Evolutionary conservation across 2,329 filamentous ascomycete species (phyloP).

Genomic region (Cytospora piceicola): DNA sequence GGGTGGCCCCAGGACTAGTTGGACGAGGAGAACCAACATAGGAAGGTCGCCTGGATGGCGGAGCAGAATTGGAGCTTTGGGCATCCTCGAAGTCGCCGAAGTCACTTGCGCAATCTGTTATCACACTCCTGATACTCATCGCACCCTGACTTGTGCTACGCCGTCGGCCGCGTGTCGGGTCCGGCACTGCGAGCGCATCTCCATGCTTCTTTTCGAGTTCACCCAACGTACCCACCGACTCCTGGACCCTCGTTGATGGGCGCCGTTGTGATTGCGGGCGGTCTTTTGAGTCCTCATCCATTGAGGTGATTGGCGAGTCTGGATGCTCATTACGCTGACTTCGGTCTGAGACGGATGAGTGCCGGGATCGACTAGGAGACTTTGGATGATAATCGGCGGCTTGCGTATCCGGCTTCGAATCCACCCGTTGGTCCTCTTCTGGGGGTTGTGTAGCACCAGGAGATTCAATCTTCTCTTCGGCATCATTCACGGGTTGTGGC

Average conservation of each 20-base stretch:
- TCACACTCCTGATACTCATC: slow-evolving; percentile 21
- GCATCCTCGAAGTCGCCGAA: slow-evolving; percentile 42
- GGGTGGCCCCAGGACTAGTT: slow-evolving; percentile 8
- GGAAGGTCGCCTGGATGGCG: slow-evolving; percentile 24
- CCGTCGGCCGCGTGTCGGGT: slow-evolving; percentile 5
- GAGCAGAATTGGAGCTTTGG: slow-evolving; percentile 12
- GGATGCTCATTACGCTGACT: slow-evolving; percentile 41
- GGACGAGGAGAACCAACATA: slow-evolving; percentile 21
- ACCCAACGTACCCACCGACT: slow-evolving; percentile 56
- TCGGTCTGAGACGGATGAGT: slow-evolving; percentile 34
- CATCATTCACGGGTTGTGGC: background rate
- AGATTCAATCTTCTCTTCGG: background rate
- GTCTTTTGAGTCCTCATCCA: slow-evolving; percentile 46
- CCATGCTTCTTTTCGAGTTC: slow-evolving; percentile 41
- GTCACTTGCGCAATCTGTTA: slow-evolving; percentile 32
- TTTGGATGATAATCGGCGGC: slow-evolving; percentile 4
- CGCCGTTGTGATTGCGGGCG: slow-evolving; percentile 37
- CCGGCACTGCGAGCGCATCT: slow-evolving; percentile 19
- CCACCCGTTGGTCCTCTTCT: background rate
- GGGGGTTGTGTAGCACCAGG: background rate
- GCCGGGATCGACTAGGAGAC: slow-evolving; percentile 24
- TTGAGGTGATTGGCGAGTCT: slow-evolving; percentile 51
- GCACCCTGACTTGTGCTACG: slow-evolving; percentile 26
- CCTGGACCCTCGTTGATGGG: slow-evolving; percentile 51
- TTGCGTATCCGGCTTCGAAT: background rate